Conservation (phyloP, 257 asterid species). For the Capsicum pubescens region DNA sequence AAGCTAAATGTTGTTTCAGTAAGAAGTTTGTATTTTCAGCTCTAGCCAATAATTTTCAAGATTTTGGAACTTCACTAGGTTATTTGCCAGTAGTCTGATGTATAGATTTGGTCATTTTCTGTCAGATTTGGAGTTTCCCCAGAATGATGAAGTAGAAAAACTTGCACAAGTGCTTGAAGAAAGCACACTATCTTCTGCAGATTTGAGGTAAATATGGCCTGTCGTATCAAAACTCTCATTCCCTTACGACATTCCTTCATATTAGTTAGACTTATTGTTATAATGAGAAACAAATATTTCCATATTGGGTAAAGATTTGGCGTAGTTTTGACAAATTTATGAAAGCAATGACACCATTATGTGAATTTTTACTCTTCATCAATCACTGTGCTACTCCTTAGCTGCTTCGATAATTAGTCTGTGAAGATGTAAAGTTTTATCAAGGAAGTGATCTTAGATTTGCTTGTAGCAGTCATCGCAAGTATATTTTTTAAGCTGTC, state of each 20-base stretch:
- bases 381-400: slow-evolving; percentile 8
- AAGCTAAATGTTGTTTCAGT: neutral
- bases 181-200: slow-evolving; percentile 7
- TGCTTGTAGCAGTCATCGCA: neutral
- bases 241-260: slow-evolving; percentile 11
- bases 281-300: neutral
- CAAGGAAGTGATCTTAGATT: neutral
- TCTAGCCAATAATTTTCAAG: slow-evolving; percentile 7
- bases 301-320: neutral
- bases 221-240: slow-evolving; percentile 7
- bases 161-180: slow-evolving; percentile 15
- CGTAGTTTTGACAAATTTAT: neutral
- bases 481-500: neutral
- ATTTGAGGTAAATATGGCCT: slow-evolving; percentile 20
- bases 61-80: neutral
- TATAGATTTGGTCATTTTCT: neutral
- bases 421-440: neutral
- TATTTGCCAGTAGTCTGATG: neutral
- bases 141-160: slow-evolving; percentile 20
- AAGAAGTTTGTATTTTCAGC: neutral
- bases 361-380: slow-evolving; percentile 1
- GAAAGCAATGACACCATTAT: neutral
- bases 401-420: neutral
- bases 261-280: neutral
- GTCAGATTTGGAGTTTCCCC: neutral